Conservation (phyloP, 2,329 filamentous ascomycete species). For the Diaporthe humulicola region DNA sequence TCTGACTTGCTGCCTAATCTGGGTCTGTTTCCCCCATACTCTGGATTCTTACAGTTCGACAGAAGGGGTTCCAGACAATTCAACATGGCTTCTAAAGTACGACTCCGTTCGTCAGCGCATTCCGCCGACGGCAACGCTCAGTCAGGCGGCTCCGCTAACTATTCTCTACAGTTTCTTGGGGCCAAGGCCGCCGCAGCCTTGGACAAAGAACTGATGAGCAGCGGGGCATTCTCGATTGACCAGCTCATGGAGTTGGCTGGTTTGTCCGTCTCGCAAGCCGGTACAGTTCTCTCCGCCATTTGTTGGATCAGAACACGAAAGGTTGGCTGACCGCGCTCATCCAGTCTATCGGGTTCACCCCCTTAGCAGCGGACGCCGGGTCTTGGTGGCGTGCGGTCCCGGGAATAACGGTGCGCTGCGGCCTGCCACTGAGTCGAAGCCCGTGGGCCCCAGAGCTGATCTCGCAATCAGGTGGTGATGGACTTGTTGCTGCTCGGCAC, state of each 20-base stretch:
- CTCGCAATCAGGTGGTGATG: conserved; percentile 82
- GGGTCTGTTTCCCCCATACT: neutral
- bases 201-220: conserved; percentile 94
- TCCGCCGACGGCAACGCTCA: neutral
- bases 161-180: conserved; percentile 76
- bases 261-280: conserved; percentile 90
- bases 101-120: neutral
- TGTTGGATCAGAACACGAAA: neutral
- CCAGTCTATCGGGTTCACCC: conserved; percentile 91
- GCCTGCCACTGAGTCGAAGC: neutral
- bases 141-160: conserved; percentile 43
- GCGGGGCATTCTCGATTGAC: conserved; percentile 89
- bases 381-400: conserved; percentile 93
- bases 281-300: conserved; percentile 58
- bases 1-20: neutral
- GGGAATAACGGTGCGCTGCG: conserved; percentile 72
- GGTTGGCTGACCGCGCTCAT: conserved; percentile 1
- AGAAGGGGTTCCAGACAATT: neutral
- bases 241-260: conserved; percentile 98
- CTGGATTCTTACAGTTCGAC: too few species aligned
- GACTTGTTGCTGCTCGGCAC: conserved; percentile 93
- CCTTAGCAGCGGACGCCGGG: conserved; percentile 74
- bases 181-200: conserved; percentile 90
- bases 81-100: conserved; percentile 51
- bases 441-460: conserved; percentile 29